Percentiles rank a stretch among this genome's conserved stretches.
phyloP scores from a whole-genome alignment of 441 rosid species.

The Populus hybrid region DNA sequence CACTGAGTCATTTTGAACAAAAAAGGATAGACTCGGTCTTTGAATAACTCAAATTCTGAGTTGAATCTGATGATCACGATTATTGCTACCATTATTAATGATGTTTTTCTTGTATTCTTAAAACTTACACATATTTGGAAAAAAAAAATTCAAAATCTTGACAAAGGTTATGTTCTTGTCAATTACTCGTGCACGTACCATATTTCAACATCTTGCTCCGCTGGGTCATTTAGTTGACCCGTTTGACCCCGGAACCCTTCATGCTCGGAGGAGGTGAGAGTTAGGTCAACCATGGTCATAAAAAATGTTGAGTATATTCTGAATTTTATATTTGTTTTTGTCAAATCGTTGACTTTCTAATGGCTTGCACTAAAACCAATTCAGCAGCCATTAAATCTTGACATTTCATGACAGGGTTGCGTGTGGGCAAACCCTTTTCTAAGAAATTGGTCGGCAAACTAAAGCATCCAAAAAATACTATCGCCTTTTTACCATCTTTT shows the following conservation, averaged over 20 bases:
- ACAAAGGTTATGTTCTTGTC: no score
- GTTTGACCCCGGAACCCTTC: neutral
- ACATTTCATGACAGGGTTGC: slow-evolving; percentile 10
- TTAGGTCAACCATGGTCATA: slow-evolving; percentile 13
- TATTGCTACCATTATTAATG: no score
- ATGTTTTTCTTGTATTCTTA: no score
- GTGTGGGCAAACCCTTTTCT: neutral
- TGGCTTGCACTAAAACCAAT: no score
- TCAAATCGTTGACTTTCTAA: neutral
- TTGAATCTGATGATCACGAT: no score
- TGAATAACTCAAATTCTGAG: no score
- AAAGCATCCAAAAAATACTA: neutral
- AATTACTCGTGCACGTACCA: no score
- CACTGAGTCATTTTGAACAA: neutral
- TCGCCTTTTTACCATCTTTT: neutral
- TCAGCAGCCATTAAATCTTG: neutral
- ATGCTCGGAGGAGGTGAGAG: neutral
- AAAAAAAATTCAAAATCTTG: no score
- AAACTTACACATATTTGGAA: no score
- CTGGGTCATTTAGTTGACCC: neutral
- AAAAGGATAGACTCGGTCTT: no score
- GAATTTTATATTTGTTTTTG: neutral
- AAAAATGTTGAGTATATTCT: neutral
- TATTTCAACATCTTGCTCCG: no score
- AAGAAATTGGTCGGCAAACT: slow-evolving; percentile 37